phyloP scores from a whole-genome alignment of 2,329 filamentous ascomycete genomes.

The Fusarium concolor region DNA sequence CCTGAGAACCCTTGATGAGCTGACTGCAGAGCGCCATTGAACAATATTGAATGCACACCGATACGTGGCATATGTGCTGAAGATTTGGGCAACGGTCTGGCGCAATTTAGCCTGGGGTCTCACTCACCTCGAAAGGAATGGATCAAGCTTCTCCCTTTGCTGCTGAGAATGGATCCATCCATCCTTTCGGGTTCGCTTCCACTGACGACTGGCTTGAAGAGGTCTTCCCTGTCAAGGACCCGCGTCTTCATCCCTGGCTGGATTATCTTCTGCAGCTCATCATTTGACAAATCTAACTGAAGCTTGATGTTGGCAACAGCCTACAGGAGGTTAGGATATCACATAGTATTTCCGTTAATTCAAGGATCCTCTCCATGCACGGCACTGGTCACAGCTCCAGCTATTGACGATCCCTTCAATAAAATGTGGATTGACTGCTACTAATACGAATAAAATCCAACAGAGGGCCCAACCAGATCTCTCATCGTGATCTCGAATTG shows the following conservation, averaged over 20 bases:
- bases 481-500: constrained; percentile 3
- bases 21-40: constrained; percentile 20
- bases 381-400: not conserved
- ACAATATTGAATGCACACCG: constrained; percentile 7
- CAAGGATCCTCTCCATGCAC: constrained; percentile 9
- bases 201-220: constrained; percentile 1
- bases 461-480: constrained; percentile 1
- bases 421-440: constrained; percentile 4
- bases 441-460: not conserved
- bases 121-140: constrained; percentile 19
- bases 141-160: constrained; percentile 16
- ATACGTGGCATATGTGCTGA: constrained; percentile 8
- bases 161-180: constrained; percentile 10
- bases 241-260: not conserved
- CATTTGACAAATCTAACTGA: constrained; percentile 16
- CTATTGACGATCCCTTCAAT: constrained; percentile 4
- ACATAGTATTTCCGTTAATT: constrained; percentile 10
- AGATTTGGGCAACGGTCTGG: constrained; percentile 8
- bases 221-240: constrained; percentile 1
- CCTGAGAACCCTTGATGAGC: constrained; percentile 4
- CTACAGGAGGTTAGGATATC: not conserved
- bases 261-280: constrained; percentile 17
- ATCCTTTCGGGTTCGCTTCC: constrained; percentile 22
- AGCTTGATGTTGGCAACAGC: constrained; percentile 7
- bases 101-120: constrained; percentile 9